Conservation (phyloP, 2,329 filamentous ascomycete genomes). For the Colletotrichum karsti region DNA sequence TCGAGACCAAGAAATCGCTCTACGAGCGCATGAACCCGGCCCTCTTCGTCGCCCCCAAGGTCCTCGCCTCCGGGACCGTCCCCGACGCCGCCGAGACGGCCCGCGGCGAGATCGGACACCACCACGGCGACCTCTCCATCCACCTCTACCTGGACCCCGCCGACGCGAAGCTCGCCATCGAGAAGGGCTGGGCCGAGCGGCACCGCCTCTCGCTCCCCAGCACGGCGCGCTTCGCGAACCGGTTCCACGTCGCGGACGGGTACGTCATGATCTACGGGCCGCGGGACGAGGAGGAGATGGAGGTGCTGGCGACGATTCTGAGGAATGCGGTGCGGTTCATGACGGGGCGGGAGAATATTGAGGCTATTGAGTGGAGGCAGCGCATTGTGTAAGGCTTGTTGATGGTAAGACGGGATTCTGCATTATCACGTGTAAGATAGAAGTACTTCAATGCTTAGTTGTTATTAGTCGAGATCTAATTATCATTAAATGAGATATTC, state of each 20-base stretch:
- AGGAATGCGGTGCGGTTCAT: conserved; percentile 6
- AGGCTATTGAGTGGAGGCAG: conserved; percentile 10
- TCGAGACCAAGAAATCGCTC: conserved; percentile 36
- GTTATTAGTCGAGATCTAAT: not conserved
- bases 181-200: conserved; percentile 48
- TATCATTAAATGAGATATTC: not conserved
- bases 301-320: conserved; percentile 25
- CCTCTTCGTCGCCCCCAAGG: conserved; percentile 33
- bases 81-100: not conserved
- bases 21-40: conserved; percentile 42
- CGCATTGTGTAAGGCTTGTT: not conserved
- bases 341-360: conserved; percentile 14
- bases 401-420: accelerated
- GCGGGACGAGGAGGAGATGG: conserved; percentile 43
- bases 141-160: conserved; percentile 46
- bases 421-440: not conserved
- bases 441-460: not conserved
- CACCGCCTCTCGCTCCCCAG: conserved; percentile 42
- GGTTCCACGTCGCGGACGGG: conserved; percentile 32
- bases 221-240: not conserved
- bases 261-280: conserved; percentile 52
- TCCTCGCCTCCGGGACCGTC: not conserved
- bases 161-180: conserved; percentile 45
- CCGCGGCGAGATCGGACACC: conserved; percentile 45
- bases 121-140: conserved; percentile 47